Evolutionary conservation across 306 rosid species (phyloP).

Genomic region (Erythrophleum fordii): DNA sequence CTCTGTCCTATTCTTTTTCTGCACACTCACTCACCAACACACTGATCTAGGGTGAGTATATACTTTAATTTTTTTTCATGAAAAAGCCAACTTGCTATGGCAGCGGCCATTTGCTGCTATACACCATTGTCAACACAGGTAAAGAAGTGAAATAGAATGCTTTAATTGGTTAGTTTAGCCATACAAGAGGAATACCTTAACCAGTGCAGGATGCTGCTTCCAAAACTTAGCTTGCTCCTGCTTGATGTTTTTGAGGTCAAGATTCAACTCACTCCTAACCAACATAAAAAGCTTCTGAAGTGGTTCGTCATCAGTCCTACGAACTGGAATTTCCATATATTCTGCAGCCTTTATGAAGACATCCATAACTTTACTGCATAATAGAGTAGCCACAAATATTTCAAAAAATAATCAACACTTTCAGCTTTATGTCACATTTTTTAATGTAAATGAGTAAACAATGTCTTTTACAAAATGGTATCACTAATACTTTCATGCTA

Average conservation of each 20-base stretch:
- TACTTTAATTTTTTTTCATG: background rate
- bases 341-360: constrained; percentile 95
- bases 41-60: background rate
- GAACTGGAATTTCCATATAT: constrained; percentile 92
- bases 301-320: constrained; percentile 90
- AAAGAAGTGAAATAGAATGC: constrained; percentile 27
- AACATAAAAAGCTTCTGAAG: constrained; percentile 92
- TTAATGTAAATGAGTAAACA: background rate
- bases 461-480: background rate
- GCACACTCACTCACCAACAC: background rate
- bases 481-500: constrained; percentile 5
- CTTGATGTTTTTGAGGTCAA: constrained; percentile 95
- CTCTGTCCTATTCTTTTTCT: background rate
- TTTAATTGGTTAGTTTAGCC: constrained; percentile 16
- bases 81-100: background rate
- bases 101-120: background rate
- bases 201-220: constrained; percentile 97
- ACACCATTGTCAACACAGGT: background rate
- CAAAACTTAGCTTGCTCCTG: constrained; percentile 98
- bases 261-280: constrained; percentile 94
- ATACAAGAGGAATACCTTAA: constrained; percentile 64
- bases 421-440: constrained; percentile 1
- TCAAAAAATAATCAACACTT: background rate
- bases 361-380: constrained; percentile 94
- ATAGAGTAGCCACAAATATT: constrained; percentile 17